Evolutionary conservation across 768 basidiomycete species (phyloP).

Genomic region (button mushroom (Agaricus bisporus)): DNA sequence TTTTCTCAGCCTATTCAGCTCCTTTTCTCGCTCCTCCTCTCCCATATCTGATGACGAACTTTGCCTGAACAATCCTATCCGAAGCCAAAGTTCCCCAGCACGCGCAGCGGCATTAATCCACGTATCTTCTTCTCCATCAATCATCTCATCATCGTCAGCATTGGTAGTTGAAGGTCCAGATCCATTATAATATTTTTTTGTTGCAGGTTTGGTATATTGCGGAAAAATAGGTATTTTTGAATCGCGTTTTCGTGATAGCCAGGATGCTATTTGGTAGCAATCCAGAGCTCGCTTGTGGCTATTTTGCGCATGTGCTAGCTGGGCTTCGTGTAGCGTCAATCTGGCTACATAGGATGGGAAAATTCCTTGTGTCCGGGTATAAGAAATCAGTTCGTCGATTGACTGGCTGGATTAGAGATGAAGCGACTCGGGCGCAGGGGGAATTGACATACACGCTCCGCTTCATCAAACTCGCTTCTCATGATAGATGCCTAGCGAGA

Average conservation of each 20-base stretch:
- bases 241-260: slow-evolving; percentile 26
- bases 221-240: neutral
- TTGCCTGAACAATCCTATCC: slow-evolving; percentile 20
- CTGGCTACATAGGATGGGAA: slow-evolving; percentile 54
- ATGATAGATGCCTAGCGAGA: slow-evolving; percentile 50
- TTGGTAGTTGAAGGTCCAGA: neutral
- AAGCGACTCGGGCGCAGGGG: neutral
- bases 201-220: neutral
- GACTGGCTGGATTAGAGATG: slow-evolving; percentile 11
- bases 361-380: slow-evolving; percentile 51
- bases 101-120: slow-evolving; percentile 28
- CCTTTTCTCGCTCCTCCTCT: slow-evolving; percentile 9
- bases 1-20: slow-evolving; percentile 21
- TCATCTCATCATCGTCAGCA: slow-evolving; percentile 3
- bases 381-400: slow-evolving; percentile 42
- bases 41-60: neutral
- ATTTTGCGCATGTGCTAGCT: slow-evolving; percentile 65
- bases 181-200: neutral
- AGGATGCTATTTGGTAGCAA: slow-evolving; percentile 60
- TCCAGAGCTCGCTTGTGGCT: slow-evolving; percentile 44
- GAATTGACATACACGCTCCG: slow-evolving; percentile 42
- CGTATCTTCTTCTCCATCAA: slow-evolving; percentile 24
- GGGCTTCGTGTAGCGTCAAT: slow-evolving; percentile 63
- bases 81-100: slow-evolving; percentile 28
- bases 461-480: slow-evolving; percentile 62